These are phyloP conservation scores for Colletotrichum tamarilloi DNA, from an alignment of 2,329 filamentous ascomycete species.

Conservation along the genomic window DNA sequence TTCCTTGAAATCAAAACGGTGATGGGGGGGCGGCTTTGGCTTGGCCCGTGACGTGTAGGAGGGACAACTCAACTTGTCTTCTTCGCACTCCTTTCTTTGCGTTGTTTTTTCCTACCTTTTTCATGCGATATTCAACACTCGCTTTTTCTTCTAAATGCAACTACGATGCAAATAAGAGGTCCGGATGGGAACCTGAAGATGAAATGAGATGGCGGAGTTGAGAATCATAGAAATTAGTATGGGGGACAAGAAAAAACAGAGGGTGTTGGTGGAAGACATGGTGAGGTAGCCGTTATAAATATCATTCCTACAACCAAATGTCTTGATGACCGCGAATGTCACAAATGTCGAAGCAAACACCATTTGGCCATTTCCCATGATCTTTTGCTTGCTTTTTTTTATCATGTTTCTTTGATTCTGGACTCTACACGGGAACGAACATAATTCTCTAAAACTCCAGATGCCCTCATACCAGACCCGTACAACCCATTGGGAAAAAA, in stretches of 20 bases:
- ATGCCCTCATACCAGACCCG: neutral
- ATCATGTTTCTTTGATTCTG: neutral
- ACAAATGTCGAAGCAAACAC: neutral
- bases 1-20: neutral
- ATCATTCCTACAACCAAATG: neutral
- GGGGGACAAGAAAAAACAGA: neutral
- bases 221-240: neutral
- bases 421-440: neutral
- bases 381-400: too few species aligned
- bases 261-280: neutral
- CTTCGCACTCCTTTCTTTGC: neutral
- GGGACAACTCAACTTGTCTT: constrained; percentile 30
- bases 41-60: neutral
- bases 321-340: neutral
- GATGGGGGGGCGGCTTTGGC: neutral
- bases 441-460: constrained; percentile 12
- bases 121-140: constrained; percentile 37
- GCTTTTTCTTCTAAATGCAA: constrained; percentile 6
- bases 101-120: neutral
- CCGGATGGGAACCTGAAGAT: neutral
- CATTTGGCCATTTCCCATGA: too few species aligned
- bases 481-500: neutral
- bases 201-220: neutral
- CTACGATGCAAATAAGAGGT: neutral
- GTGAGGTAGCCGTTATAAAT: neutral